Conservation (phyloP, 139 green algal species). For the Tetradesmus lagerheimii region DNA sequence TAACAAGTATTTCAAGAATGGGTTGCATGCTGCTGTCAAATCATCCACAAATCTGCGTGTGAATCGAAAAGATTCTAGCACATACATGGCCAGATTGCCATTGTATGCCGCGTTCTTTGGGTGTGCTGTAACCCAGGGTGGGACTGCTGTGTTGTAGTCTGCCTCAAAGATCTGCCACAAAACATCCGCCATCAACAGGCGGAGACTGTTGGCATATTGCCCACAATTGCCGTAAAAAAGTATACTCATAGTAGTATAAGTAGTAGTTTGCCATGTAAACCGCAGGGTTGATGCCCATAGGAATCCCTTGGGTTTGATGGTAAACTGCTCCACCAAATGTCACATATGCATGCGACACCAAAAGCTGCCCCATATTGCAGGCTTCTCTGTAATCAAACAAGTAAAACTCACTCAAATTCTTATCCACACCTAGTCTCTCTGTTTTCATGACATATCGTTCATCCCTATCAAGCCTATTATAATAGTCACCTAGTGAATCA, state of each 20-base stretch:
- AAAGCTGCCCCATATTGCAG: neutral
- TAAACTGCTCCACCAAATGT: neutral
- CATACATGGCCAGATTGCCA: too few relatives aligned
- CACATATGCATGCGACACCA: slow-evolving; percentile 1
- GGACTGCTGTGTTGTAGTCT: neutral
- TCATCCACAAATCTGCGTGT: slow-evolving; percentile 14
- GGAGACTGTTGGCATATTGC: neutral
- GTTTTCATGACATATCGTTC: neutral
- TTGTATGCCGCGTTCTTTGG: neutral
- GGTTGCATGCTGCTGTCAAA: slow-evolving; percentile 12
- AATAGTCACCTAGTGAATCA: too few relatives aligned
- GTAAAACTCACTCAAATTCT: neutral
- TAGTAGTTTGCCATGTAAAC: too few relatives aligned
- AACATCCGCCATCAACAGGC: neutral
- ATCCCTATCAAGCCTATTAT: too few relatives aligned
- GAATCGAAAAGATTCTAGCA: neutral
- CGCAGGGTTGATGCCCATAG: too few relatives aligned
- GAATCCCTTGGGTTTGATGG: slow-evolving; percentile 1
- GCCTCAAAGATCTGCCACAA: neutral
- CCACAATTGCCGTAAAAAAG: neutral
- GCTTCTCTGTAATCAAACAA: neutral
- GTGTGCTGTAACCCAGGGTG: neutral
- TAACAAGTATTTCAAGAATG: neutral
- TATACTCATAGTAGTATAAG: slow-evolving; percentile 3
- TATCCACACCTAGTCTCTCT: neutral